Percentiles rank a stretch among this genome's conserved stretches.
Evolutionary conservation across 306 rosid species (phyloP).

Genomic region (Corylus heterophylla): DNA sequence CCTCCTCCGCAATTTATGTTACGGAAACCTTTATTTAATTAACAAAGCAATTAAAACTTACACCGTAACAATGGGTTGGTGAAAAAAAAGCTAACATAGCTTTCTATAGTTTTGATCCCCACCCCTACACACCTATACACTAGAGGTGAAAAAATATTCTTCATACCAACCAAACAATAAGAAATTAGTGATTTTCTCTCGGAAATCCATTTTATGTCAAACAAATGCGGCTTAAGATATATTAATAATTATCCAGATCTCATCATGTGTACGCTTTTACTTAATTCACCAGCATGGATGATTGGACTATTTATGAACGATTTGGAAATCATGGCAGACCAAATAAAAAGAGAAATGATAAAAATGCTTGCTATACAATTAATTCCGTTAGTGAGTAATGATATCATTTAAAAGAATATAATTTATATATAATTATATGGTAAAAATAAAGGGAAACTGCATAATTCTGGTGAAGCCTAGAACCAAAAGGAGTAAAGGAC

Average conservation of each 20-base stretch:
- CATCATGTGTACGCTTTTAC: too few relatives aligned
- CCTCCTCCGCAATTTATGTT: background rate
- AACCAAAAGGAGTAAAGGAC: background rate
- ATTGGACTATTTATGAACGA: slow-evolving; percentile 7
- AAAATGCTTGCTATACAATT: slow-evolving; percentile 24
- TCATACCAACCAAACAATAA: background rate
- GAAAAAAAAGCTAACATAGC: too few relatives aligned
- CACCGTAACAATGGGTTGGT: too few relatives aligned
- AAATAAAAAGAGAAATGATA: background rate
- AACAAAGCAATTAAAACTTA: too few relatives aligned
- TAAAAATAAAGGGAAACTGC: background rate
- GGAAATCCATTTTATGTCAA: too few relatives aligned
- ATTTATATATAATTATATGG: background rate
- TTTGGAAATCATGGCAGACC: slow-evolving; percentile 16
- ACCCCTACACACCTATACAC: too few relatives aligned
- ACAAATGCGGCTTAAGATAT: too few relatives aligned
- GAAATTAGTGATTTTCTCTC: too few relatives aligned
- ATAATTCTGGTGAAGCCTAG: background rate
- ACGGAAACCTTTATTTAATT: background rate
- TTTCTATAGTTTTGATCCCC: too few relatives aligned
- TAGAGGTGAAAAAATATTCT: background rate
- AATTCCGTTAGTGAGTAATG: slow-evolving; percentile 21
- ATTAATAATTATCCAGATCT: too few relatives aligned
- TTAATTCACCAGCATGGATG: background rate
- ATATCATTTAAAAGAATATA: background rate